Conservation (phyloP, 345 rosid species). For the Gossypium bickii region DNA sequence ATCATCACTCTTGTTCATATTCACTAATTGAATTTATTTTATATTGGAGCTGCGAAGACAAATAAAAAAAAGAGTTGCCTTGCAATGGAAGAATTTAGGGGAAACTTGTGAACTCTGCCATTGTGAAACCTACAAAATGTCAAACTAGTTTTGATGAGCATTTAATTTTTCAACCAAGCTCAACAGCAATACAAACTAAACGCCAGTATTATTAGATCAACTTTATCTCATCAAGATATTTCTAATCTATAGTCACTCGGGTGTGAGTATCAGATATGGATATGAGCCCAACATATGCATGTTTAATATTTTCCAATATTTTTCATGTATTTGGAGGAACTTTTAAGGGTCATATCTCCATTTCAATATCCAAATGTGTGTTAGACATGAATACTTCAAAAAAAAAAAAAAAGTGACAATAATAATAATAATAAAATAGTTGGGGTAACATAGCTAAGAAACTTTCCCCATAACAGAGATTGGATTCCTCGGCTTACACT, state of each 20-base stretch:
- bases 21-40: not conserved
- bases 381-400: too few relatives aligned
- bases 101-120: not conserved
- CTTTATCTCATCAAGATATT: not conserved
- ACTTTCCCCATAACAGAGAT: not conserved
- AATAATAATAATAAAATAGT: too few relatives aligned
- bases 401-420: too few relatives aligned
- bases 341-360: too few relatives aligned
- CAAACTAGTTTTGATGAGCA: not conserved
- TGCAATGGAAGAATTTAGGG: not conserved
- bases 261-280: too few relatives aligned
- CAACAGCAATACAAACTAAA: conserved; percentile 1
- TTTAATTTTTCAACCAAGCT: not conserved
- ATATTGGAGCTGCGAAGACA: not conserved
- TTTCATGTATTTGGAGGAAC: too few relatives aligned
- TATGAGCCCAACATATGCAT: too few relatives aligned
- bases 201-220: too few relatives aligned
- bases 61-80: not conserved
- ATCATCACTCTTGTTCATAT: not conserved
- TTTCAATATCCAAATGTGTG: too few relatives aligned
- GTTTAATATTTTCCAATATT: too few relatives aligned
- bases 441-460: not conserved
- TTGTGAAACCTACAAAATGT: not conserved
- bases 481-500: not conserved
- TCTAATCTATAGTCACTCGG: not conserved